A percentile compares a stretch with the other conserved stretches of the same genome.
Evolutionary conservation across 768 basidiomycete genomes (phyloP).

Genomic region (Saitozyma podzolica): DNA sequence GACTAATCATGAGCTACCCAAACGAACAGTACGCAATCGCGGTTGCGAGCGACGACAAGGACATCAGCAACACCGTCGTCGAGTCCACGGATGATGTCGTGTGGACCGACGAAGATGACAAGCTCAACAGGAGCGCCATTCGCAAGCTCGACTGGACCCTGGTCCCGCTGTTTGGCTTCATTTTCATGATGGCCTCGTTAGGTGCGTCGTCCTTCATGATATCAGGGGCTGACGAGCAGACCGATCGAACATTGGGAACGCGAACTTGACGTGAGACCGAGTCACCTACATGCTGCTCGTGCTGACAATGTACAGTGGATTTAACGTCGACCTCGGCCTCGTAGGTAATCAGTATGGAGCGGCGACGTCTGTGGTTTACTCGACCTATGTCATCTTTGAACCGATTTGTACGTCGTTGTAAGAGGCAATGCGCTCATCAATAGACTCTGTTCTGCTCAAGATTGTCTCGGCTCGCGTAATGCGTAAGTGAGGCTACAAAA

Average conservation of each 20-base stretch:
- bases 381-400: no score
- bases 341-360: no score
- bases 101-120: background rate
- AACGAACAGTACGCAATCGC: no score
- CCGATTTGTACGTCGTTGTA: background rate
- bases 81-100: background rate
- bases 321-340: no score
- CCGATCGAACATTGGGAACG: slow-evolving; percentile 1
- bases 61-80: background rate
- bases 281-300: no score
- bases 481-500: slow-evolving; percentile 2
- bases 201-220: background rate
- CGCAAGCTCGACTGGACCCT: background rate
- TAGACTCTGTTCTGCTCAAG: slow-evolving; percentile 4
- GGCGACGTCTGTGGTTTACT: no score
- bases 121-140: background rate
- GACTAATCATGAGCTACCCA: no score
- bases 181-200: background rate
- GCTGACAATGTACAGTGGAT: no score
- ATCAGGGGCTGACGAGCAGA: background rate
- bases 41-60: background rate
- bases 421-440: background rate
- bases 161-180: background rate
- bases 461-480: slow-evolving; percentile 63
- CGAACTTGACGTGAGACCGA: background rate